phyloP scores from a whole-genome alignment of 257 asterid genomes.

The Solanum appendiculatum region DNA sequence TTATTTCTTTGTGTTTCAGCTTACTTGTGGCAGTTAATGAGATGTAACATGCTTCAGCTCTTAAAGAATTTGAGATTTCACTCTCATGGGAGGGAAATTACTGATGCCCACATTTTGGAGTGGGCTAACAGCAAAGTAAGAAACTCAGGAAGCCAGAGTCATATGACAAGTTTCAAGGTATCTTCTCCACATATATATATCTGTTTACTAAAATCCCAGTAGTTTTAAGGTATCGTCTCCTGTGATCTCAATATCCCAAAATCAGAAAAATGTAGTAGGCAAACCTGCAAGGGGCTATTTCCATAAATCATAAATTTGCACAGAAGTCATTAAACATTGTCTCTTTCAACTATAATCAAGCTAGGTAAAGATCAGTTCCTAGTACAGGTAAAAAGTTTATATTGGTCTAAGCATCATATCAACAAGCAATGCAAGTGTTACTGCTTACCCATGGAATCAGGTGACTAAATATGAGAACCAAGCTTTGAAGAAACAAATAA shows the following conservation, averaged over 20 bases:
- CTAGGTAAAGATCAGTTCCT: neutral
- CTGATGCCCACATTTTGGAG: constrained; percentile 67
- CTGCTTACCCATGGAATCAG: neutral
- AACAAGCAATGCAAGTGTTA: neutral
- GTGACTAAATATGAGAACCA: neutral
- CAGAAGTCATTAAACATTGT: neutral
- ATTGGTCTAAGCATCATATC: neutral
- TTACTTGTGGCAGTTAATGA: constrained; percentile 91
- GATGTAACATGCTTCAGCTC: constrained; percentile 83
- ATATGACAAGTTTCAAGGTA: constrained; percentile 76
- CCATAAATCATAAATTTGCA: neutral
- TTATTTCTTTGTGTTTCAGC: constrained; percentile 38
- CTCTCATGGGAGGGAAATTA: constrained; percentile 83
- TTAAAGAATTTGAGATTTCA: constrained; percentile 76
- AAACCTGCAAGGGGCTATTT: neutral
- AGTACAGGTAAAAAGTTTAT: neutral
- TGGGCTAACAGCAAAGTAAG: constrained; percentile 89
- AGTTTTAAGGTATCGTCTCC: constrained; percentile 8
- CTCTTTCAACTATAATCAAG: neutral
- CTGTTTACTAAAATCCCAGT: neutral
- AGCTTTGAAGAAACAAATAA: neutral
- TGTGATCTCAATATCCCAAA: neutral
- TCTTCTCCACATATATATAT: neutral
- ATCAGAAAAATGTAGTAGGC: neutral
- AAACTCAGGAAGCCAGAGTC: constrained; percentile 63